These are phyloP conservation scores for Hylodesmum podocarpum DNA, from an alignment of 306 rosid species.

Conservation along the genomic window DNA sequence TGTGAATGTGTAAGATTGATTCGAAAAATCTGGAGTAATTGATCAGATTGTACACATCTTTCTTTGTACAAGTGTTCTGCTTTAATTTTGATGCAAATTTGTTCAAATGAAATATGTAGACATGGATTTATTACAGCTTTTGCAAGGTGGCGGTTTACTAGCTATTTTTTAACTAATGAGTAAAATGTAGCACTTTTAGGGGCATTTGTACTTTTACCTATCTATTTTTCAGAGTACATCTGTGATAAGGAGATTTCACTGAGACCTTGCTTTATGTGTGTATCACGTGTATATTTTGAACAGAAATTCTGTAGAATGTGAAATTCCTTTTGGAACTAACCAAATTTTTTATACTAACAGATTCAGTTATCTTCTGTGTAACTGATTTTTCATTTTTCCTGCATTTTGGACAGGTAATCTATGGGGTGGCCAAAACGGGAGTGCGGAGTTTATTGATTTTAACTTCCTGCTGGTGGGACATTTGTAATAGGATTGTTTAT, in stretches of 20 bases:
- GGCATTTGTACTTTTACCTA: not conserved
- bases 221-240: not conserved
- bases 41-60: constrained; percentile 55
- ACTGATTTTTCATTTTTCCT: not conserved
- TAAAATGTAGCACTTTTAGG: not conserved
- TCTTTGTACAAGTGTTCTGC: not conserved
- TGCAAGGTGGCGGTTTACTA: not conserved
- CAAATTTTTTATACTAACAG: not conserved
- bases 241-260: not conserved
- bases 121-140: not conserved
- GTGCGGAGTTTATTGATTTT: constrained; percentile 61
- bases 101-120: not conserved
- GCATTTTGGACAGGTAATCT: constrained; percentile 57
- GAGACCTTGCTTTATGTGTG: not conserved
- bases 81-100: not conserved
- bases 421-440: constrained; percentile 74
- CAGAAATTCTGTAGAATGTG: not conserved
- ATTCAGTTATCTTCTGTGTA: not conserved
- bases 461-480: constrained; percentile 71
- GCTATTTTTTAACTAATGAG: not conserved
- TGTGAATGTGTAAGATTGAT: constrained; percentile 75
- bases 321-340: not conserved
- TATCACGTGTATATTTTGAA: not conserved
- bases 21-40: constrained; percentile 84
- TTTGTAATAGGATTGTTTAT: constrained; percentile 68